Base-by-base conservation (phyloP, 2,329 filamentous ascomycete genomes). In the Trichoderma breve region DNA sequence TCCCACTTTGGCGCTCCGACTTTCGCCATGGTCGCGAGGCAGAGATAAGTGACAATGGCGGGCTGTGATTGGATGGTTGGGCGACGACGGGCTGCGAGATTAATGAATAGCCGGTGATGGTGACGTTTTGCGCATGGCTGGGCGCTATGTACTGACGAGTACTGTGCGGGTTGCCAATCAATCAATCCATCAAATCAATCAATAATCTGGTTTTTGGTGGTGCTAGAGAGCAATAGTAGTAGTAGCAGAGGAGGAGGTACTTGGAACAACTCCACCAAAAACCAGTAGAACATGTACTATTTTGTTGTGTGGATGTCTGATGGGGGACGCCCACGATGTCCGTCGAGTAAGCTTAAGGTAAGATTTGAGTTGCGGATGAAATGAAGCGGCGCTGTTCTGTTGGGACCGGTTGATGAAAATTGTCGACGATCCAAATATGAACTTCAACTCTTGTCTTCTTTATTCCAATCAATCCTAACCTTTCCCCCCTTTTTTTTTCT, bases 1-100 rank as follows among this genome's bases (percentile, higher is more conserved):
- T 53, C 66, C 66, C 66, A 43, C 64, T 30, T n/a, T 39, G 36
- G n/a, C 26, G 55, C 66, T 61, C 66, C 66, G 66, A 70, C 66
- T 53, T 51, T 70, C 66, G 66, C 66, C 66, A 61, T 70, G 28
- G 34, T 36, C 28, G 39, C 57, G 39, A 61, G 66, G 28, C 53
- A 61, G 66, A 61, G 66, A 70, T 70, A 70, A 70, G 66, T 61
- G 26, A 39, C n/a, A 47, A 24, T 21, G 65, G 55, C 8, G 57
- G 55, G 39, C 55, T 34, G 21, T 70, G 66, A 70, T 70, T 70
- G 55, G 55, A 21, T 28, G 32, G 28, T 0, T 7, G 36, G 36
- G 36, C 3, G 36, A 39, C 36, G 36, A 39, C 57, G 11, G 55
- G 66, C 57, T 61, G 66, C 66, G 66, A 70, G 66, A 62, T 70